Evolutionary conservation across 2,329 filamentous ascomycete genomes (phyloP).

Genomic region (Phaeomoniella chlamydospora): DNA sequence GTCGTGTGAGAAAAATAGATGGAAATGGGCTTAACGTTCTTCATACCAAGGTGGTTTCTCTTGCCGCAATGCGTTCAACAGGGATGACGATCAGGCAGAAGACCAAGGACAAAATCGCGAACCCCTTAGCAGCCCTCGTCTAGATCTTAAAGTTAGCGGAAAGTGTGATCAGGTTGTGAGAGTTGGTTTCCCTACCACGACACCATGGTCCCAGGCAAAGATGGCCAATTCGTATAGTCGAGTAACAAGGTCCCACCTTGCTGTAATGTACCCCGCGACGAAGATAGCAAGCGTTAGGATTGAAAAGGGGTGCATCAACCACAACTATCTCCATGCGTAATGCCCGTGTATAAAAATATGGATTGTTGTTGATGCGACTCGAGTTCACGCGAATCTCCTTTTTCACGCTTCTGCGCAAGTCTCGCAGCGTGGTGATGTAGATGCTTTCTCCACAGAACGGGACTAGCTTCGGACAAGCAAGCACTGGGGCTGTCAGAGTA

Average conservation of each 20-base stretch:
- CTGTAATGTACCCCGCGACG: constrained; percentile 98
- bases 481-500: too few relatives aligned
- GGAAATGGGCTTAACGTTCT: neutral
- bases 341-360: neutral
- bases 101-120: constrained; percentile 64
- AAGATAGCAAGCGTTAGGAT: constrained; percentile 93
- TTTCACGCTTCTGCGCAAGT: too few relatives aligned
- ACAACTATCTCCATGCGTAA: constrained; percentile 6
- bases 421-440: too few relatives aligned
- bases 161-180: neutral
- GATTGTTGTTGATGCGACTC: neutral
- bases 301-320: constrained; percentile 90
- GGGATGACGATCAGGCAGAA: constrained; percentile 78
- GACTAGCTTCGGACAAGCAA: too few relatives aligned
- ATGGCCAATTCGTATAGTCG: constrained; percentile 91
- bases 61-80: constrained; percentile 64
- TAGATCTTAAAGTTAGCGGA: constrained; percentile 20
- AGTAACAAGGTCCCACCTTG: constrained; percentile 95
- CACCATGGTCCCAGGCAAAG: constrained; percentile 97
- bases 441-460: too few relatives aligned
- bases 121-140: constrained; percentile 76
- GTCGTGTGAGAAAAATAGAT: constrained; percentile 3
- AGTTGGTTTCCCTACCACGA: constrained; percentile 53
- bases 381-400: neutral
- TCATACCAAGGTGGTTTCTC: constrained; percentile 66